A percentile compares a stretch with the other conserved stretches of the same genome.
Evolutionary conservation across 805 yeast species (phyloP).

Genomic region (Myxozyma neglecta): DNA sequence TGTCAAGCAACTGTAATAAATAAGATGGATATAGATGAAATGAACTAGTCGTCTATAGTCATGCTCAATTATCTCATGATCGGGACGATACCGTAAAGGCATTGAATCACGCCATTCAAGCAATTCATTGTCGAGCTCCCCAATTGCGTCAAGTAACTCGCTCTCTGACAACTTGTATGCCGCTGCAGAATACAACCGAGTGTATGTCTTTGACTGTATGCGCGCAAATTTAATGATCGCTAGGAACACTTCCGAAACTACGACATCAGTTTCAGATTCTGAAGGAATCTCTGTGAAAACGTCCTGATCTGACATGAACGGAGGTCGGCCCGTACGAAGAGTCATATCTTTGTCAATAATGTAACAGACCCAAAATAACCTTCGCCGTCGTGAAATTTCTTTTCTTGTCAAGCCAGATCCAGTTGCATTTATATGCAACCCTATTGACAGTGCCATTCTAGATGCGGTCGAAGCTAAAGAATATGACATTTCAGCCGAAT

Average conservation of each 20-base stretch:
- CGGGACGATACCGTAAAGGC: conserved; percentile 31
- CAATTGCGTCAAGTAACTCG: conserved; percentile 31
- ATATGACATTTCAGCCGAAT: conserved; percentile 19
- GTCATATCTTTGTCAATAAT: conserved; percentile 27
- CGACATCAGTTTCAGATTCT: background rate
- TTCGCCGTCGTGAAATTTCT: conserved; percentile 20
- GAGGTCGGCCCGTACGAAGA: conserved; percentile 31
- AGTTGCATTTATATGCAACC: conserved; percentile 27
- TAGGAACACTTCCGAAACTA: conserved; percentile 4
- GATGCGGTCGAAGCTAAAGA: conserved; percentile 21
- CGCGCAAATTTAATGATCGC: conserved; percentile 6
- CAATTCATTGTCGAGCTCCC: conserved; percentile 32
- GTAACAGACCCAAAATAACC: conserved; percentile 34
- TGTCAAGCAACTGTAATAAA: conserved; percentile 30
- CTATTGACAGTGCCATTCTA: conserved; percentile 33
- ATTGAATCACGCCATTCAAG: conserved; percentile 33
- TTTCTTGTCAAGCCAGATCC: conserved; percentile 16
- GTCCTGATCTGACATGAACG: conserved; percentile 27
- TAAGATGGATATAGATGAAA: conserved; percentile 24
- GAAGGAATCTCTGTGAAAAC: conserved; percentile 10
- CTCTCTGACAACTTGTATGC: conserved; percentile 17
- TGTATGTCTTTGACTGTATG: conserved; percentile 28
- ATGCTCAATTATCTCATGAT: conserved; percentile 30
- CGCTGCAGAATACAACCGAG: conserved; percentile 23
- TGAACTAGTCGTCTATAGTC: conserved; percentile 14